Evolutionary conservation across 805 yeast genomes (phyloP).

Genomic region (Ogataea degrootiae): DNA sequence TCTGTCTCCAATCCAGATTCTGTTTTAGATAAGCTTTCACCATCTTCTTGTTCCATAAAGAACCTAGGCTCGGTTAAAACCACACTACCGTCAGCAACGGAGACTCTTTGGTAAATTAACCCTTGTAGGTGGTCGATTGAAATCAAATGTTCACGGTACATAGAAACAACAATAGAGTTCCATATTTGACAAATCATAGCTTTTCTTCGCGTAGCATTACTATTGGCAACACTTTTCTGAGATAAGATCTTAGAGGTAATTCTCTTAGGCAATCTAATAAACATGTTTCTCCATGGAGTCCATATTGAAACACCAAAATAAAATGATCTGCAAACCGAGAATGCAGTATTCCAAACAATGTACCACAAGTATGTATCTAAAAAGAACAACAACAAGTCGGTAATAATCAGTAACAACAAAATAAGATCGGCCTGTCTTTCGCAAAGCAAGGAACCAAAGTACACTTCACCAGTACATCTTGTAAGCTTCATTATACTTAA

Average conservation of each 20-base stretch:
- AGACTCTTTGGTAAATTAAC: constrained; percentile 50
- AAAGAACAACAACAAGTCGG: constrained; percentile 67
- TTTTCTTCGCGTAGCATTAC: constrained; percentile 38
- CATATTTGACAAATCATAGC: constrained; percentile 64
- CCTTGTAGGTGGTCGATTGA: constrained; percentile 69
- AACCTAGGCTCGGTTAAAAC: constrained; percentile 66
- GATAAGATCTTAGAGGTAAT: constrained; percentile 65
- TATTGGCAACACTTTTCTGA: constrained; percentile 32
- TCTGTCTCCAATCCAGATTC: constrained; percentile 53
- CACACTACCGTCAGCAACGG: constrained; percentile 35
- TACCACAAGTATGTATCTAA: constrained; percentile 85
- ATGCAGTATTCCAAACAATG: constrained; percentile 70
- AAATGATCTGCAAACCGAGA: constrained; percentile 63
- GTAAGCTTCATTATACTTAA: constrained; percentile 50
- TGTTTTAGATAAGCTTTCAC: constrained; percentile 34
- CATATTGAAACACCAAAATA: constrained; percentile 76
- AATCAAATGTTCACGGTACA: constrained; percentile 76
- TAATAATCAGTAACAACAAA: constrained; percentile 45
- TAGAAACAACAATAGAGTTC: constrained; percentile 78
- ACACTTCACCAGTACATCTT: constrained; percentile 57
- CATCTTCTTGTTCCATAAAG: constrained; percentile 80
- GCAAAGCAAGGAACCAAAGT: constrained; percentile 52
- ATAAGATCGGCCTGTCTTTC: constrained; percentile 52
- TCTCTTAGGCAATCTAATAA: constrained; percentile 70
- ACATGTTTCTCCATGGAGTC: constrained; percentile 86